Evolutionary conservation across 129 eudicot species (phyloP).

Genomic region (Flaveria brownii): DNA sequence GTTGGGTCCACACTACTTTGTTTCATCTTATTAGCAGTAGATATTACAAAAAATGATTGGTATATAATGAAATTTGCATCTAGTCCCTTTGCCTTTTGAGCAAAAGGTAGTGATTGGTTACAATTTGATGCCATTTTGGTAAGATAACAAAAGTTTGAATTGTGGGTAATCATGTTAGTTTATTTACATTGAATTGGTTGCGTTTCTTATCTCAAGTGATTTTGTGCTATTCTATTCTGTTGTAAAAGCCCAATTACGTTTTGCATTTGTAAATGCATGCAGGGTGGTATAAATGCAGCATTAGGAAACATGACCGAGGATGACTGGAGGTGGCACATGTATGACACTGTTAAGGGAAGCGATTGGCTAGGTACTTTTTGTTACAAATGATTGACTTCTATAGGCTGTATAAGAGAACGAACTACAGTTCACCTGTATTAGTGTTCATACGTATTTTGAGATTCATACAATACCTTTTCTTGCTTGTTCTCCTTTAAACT

Average conservation of each 20-base stretch:
- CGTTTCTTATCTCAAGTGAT: slow-evolving; percentile 16
- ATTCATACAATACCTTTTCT: neutral
- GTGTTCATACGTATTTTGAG: slow-evolving; percentile 7
- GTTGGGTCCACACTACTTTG: neutral
- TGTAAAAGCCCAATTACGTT: slow-evolving; percentile 5
- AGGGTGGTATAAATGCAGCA: slow-evolving; percentile 99
- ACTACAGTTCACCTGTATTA: slow-evolving; percentile 3
- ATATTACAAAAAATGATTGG: slow-evolving; percentile 5
- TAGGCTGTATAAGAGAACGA: slow-evolving; percentile 1
- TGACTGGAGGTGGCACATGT: slow-evolving; percentile 99
- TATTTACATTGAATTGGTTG: slow-evolving; percentile 7
- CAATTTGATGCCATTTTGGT: neutral
- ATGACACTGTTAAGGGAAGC: slow-evolving; percentile 97
- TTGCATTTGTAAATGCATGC: slow-evolving; percentile 27
- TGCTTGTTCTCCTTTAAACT: neutral
- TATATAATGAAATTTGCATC: slow-evolving; percentile 5
- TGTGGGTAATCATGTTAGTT: neutral
- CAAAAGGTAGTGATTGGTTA: neutral
- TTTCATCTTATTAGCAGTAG: slow-evolving; percentile 2
- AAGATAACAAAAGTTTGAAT: slow-evolving; percentile 9
- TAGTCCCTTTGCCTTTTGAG: neutral
- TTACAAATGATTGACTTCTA: slow-evolving; percentile 6
- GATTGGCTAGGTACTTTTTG: slow-evolving; percentile 78
- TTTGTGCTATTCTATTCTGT: neutral
- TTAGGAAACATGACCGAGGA: slow-evolving; percentile 91